Conservation (phyloP, 805 yeast genomes). For the Myxozyma geophila region DNA sequence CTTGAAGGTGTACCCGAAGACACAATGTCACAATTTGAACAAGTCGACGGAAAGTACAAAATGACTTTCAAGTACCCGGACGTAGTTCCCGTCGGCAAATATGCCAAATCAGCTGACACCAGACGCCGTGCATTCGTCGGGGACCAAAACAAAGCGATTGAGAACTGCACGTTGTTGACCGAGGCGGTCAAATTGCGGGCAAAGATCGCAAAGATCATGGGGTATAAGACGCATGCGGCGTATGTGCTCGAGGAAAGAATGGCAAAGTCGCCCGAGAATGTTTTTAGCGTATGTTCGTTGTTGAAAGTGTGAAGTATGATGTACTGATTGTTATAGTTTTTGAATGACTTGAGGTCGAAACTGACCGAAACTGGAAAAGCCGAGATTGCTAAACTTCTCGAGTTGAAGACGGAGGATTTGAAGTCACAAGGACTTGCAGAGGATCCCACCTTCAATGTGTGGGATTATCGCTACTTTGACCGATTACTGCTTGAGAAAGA, state of each 20-base stretch:
- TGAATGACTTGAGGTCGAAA: slow-evolving; percentile 63
- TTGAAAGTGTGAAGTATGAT: no score
- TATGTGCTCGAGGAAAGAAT: slow-evolving; percentile 75
- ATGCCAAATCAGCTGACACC: slow-evolving; percentile 66
- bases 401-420: slow-evolving; percentile 60
- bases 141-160: slow-evolving; percentile 68
- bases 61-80: slow-evolving; percentile 86
- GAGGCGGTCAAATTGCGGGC: slow-evolving; percentile 67
- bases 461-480: slow-evolving; percentile 77
- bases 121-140: slow-evolving; percentile 69
- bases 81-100: slow-evolving; percentile 73
- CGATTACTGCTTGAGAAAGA: slow-evolving; percentile 68
- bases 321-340: slow-evolving; percentile 48
- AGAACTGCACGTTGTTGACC: slow-evolving; percentile 63
- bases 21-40: slow-evolving; percentile 62
- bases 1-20: slow-evolving; percentile 74
- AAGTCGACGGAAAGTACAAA: slow-evolving; percentile 53
- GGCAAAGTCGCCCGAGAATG: slow-evolving; percentile 72
- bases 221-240: slow-evolving; percentile 70
- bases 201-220: slow-evolving; percentile 64
- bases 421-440: slow-evolving; percentile 51
- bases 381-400: slow-evolving; percentile 56
- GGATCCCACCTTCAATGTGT: slow-evolving; percentile 55
- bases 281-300: slow-evolving; percentile 43
- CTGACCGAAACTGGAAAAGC: slow-evolving; percentile 62